Percentiles rank a stretch among this genome's conserved stretches.
Evolutionary conservation across 345 rosid genomes (phyloP).

Genomic region (Salix caprea): DNA sequence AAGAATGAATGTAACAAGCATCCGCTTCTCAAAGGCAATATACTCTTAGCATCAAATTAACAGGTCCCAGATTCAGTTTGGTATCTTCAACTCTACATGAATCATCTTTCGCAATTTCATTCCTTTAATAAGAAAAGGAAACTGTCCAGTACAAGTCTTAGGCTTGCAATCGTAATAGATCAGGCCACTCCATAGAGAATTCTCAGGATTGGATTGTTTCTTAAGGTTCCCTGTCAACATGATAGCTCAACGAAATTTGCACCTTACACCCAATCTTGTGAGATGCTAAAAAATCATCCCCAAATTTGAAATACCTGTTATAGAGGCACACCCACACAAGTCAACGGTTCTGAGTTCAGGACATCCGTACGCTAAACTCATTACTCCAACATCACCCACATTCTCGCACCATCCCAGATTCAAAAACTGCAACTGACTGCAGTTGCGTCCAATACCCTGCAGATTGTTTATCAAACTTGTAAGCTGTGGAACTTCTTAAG

Average conservation of each 20-base stretch:
- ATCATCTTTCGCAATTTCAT: not conserved
- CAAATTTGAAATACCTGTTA: constrained; percentile 58
- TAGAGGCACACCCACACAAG: constrained; percentile 73
- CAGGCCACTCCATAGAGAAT: not conserved
- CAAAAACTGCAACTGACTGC: constrained; percentile 60
- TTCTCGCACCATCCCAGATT: constrained; percentile 97
- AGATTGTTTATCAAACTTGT: not conserved
- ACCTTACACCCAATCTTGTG: not conserved
- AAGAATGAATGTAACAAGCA: not conserved
- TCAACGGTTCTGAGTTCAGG: constrained; percentile 79
- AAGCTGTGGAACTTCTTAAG: not conserved
- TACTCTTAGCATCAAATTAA: not conserved
- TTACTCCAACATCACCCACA: constrained; percentile 77
- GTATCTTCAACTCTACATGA: not conserved
- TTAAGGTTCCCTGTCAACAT: not conserved
- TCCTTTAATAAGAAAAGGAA: not conserved
- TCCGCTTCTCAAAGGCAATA: not conserved
- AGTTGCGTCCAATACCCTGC: constrained; percentile 86
- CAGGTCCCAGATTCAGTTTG: not conserved
- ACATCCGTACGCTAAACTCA: constrained; percentile 82
- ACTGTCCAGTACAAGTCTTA: not conserved
- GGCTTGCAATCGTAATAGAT: not conserved
- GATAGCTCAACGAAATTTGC: not conserved
- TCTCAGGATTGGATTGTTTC: not conserved
- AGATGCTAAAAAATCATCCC: not conserved